Evolutionary conservation across 768 basidiomycete species (phyloP), one percentile per base, ranked within the genome.

Genomic region (Lactifluus echinatus): DNA sequence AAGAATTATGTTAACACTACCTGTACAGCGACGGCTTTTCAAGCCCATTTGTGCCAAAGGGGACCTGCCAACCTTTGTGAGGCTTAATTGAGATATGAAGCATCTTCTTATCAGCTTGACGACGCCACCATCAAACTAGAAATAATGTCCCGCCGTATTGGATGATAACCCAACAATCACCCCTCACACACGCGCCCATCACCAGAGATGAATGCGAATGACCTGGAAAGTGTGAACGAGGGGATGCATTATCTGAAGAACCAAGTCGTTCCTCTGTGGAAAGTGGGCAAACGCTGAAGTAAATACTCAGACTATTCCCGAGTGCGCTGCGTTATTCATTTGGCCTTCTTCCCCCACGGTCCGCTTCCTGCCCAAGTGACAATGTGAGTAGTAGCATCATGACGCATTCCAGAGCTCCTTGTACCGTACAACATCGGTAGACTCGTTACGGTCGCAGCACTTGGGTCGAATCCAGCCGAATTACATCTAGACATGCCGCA

Each of bases 111-210:
- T 53, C 51, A 40, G 46, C 51, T 48, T 19, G 31, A 48, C 11
- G 21, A 33, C 57, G 57, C 57, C 57, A 58, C 57, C 39, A 58
- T 57, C 51, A n/a, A 53, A 48, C 33, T n/a, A 48, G 7, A 34
- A 5, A 29, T 34, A 42, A 10, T 6, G 19, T 50, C 4, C 19
- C 21, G 29, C n/a, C 55, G 19, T 39, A 49, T 49, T 46, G 37
- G 8, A 29, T 7, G 2, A 14, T 3, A 29, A 34, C 48, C 19
- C 47, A 8, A 37, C n/a, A 17, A 29, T n/a, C n/a, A n/a, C n/a
- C n/a, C 14, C 50, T 33, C 52, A 33, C 42, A 53, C 52, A 23
- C 39, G 28, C 37, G 47, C 28, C 36, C n/a, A n/a, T n/a, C 46
- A 40, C 17, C 37, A 26, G 8, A 37, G 28, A 45, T 29, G 36